phyloP scores from a whole-genome alignment of 2,329 filamentous ascomycete species.

The Fusarium tricinctum region DNA sequence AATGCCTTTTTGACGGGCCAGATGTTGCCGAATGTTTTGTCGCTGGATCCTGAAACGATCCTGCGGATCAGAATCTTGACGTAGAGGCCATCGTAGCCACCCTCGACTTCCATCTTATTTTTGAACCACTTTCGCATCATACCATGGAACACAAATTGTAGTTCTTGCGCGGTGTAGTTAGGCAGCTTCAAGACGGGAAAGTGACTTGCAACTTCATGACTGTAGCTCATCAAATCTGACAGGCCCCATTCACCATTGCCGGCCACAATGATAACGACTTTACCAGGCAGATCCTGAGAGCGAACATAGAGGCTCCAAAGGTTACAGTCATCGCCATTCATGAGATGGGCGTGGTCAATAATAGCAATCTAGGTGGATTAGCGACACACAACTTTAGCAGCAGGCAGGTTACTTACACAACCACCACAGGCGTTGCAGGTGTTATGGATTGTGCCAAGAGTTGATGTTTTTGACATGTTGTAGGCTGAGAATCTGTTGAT shows the following conservation, averaged over 20 bases:
- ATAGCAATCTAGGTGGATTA: conserved; percentile 47
- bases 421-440: conserved; percentile 63
- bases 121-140: conserved; percentile 68
- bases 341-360: conserved; percentile 51
- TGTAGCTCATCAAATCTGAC: conserved; percentile 73
- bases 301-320: conserved; percentile 49
- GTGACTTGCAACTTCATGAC: conserved; percentile 51
- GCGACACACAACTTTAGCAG: neutral
- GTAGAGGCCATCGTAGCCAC: conserved; percentile 70
- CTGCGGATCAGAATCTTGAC: conserved; percentile 72
- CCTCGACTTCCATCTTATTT: conserved; percentile 70
- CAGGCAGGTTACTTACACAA: conserved; percentile 60
- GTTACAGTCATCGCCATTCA: conserved; percentile 50
- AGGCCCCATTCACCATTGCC: conserved; percentile 63
- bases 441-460: conserved; percentile 61
- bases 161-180: conserved; percentile 75
- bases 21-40: conserved; percentile 79
- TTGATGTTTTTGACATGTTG: conserved; percentile 50
- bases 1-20: conserved; percentile 72
- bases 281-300: conserved; percentile 47
- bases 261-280: conserved; percentile 50
- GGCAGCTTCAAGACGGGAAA: conserved; percentile 67
- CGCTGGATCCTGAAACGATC: conserved; percentile 71
- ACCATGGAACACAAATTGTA: conserved; percentile 70
- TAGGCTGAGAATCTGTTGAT: conserved; percentile 50